Conservation (phyloP, 129 eudicot genomes). For the Tanacetum coccineum region DNA sequence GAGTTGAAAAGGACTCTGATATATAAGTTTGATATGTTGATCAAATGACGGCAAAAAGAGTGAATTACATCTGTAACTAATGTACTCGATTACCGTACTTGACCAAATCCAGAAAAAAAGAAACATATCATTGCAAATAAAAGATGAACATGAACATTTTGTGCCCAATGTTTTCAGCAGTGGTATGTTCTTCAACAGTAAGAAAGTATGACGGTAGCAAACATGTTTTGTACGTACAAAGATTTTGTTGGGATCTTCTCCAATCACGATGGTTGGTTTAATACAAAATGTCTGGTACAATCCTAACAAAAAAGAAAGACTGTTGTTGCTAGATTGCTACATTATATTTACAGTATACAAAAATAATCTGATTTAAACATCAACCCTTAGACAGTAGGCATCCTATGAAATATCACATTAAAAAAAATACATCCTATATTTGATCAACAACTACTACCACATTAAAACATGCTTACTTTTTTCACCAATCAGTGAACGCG, state of each 20-base stretch:
- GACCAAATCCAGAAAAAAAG: neutral
- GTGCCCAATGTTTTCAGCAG: neutral
- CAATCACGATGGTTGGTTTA: neutral
- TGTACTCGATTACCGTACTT: neutral
- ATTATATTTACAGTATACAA: neutral
- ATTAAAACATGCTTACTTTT: neutral
- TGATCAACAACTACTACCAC: conserved; percentile 13
- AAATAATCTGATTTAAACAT: conserved; percentile 12
- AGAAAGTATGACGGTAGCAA: conserved; percentile 5
- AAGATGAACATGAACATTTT: neutral
- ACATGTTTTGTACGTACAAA: neutral
- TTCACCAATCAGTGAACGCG: conserved; percentile 5
- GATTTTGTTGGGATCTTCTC: neutral
- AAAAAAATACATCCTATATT: neutral
- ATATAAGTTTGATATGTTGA: neutral
- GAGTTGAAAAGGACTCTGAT: neutral
- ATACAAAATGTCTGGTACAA: conserved; percentile 8
- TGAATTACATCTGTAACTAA: neutral
- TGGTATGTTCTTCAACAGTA: neutral
- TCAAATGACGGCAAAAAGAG: neutral
- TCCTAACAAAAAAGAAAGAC: neutral
- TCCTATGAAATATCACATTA: neutral
- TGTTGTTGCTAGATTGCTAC: neutral
- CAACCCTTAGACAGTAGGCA: neutral
- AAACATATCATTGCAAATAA: neutral